Conservation (phyloP, 2,329 filamentous ascomycete genomes). For the Camillea tinctor region DNA sequence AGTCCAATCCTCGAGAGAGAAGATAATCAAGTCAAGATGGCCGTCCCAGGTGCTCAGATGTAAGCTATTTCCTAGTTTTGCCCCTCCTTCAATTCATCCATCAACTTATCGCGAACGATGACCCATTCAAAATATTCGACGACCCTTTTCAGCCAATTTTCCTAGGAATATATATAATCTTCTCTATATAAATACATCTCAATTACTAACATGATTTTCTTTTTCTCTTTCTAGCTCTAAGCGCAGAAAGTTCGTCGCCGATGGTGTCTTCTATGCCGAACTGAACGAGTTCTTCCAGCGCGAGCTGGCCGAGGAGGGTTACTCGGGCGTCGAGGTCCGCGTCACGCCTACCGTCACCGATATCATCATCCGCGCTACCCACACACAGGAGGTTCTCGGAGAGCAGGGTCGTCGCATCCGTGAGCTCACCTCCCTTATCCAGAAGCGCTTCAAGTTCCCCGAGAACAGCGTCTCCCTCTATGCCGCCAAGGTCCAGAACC, state of each 20-base stretch:
- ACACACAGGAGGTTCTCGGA: slow-evolving; percentile 99
- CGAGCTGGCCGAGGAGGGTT: slow-evolving; percentile 99
- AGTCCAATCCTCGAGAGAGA: slow-evolving; percentile 33
- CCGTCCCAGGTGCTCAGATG: slow-evolving; percentile 62
- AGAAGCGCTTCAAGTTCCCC: slow-evolving; percentile 99
- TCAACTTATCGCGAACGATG: too few species aligned
- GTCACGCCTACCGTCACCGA: slow-evolving; percentile 99
- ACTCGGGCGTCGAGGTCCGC: slow-evolving; percentile 99
- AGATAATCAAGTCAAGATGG: slow-evolving; percentile 54
- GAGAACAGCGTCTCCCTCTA: slow-evolving; percentile 99
- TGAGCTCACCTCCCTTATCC: slow-evolving; percentile 99
- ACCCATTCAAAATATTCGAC: too few species aligned
- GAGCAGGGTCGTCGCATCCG: slow-evolving; percentile 99
- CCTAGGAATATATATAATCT: too few species aligned
- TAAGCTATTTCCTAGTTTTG: slow-evolving; percentile 38
- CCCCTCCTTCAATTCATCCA: slow-evolving; percentile 1
- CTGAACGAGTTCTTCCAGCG: slow-evolving; percentile 99
- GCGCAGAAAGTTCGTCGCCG: slow-evolving; percentile 91
- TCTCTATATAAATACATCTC: not conserved
- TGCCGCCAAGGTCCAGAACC: slow-evolving; percentile 99
- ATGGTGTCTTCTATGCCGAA: slow-evolving; percentile 99
- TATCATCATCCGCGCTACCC: slow-evolving; percentile 99
- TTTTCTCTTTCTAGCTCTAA: slow-evolving; percentile 63
- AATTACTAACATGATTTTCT: slow-evolving; percentile 19
- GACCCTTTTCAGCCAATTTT: too few species aligned